These are phyloP conservation scores for Adansonia gregorii DNA, from an alignment of 441 rosid genomes.

Conservation along the genomic window DNA sequence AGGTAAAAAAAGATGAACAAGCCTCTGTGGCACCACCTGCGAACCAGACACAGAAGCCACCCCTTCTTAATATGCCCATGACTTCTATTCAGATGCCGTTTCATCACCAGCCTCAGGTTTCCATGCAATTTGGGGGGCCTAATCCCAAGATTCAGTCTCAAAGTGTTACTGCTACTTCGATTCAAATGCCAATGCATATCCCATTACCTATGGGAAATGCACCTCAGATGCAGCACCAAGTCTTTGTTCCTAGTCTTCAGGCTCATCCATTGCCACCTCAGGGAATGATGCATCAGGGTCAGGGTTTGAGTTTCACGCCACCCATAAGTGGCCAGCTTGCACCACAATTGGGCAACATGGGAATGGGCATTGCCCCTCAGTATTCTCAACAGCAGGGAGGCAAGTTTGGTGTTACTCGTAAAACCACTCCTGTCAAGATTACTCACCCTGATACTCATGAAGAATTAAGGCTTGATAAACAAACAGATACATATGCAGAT, in stretches of 20 bases:
- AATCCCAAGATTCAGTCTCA: conserved; percentile 78
- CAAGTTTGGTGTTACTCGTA: conserved; percentile 40
- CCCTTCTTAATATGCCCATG: conserved; percentile 56
- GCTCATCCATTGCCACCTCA: conserved; percentile 82
- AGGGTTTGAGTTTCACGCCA: conserved; percentile 66
- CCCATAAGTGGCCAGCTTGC: conserved; percentile 71
- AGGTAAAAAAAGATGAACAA: conserved; percentile 62
- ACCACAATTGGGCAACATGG: conserved; percentile 69
- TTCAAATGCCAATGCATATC: conserved; percentile 81
- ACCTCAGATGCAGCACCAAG: conserved; percentile 76
- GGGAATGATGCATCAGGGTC: conserved; percentile 88
- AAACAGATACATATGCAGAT: conserved; percentile 63
- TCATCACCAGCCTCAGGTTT: conserved; percentile 69
- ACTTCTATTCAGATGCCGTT: conserved; percentile 70
- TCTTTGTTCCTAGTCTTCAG: conserved; percentile 80
- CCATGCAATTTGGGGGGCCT: conserved; percentile 76
- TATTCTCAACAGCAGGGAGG: conserved; percentile 81
- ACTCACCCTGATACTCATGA: conserved; percentile 95
- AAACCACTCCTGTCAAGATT: conserved; percentile 23
- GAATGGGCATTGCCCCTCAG: conserved; percentile 65
- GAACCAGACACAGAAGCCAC: conserved; percentile 65
- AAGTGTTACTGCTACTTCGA: conserved; percentile 56
- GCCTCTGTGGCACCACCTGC: conserved; percentile 46
- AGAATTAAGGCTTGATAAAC: conserved; percentile 88
- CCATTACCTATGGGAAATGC: conserved; percentile 70